Evolutionary conservation across 164 flowering plant species (phyloP), one percentile per base, ranked within the genome.

Genomic region (Amborella trichopoda): DNA sequence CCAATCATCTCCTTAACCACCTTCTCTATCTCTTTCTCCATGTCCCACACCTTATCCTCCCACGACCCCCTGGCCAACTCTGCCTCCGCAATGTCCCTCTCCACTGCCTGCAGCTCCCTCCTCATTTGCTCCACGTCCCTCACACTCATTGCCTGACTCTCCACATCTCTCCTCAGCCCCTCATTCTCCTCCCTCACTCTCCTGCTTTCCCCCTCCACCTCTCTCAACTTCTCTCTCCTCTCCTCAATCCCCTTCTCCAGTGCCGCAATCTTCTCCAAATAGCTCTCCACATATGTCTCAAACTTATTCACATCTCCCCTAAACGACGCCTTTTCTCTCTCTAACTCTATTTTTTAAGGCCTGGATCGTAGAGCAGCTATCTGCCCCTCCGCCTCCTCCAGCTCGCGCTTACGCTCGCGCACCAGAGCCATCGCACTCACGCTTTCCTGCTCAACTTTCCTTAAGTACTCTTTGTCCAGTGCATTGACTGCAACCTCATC

Each of bases 51-150:
- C 78, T 81, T 84, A 65, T 85, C 95, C 68, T 93, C 96, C 84
- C 81, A 93, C 0, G 46, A 64, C 50, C 51, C 81, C 65, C 86
- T 80, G 3, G 73, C 68, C 34, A 18, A 49, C 66, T 93, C 91
- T 0, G 81, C 67, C 32, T 88, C 99, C 26, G 50, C 72, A 49
- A 72, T 74, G 48, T 91, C 95, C 46, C 87, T 75, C 72, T 82
- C 99, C 53, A 83, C 73, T 6, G 80, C 86, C 70, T 66, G 80
- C 59, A 93, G 49, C 62, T 93, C 96, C 65, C 78, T 76, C 71
- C 68, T 84, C 95, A 84, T 93, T 78, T 93, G 78, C 66, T 93
- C 99, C 24, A 61, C 91, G 51, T 84, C 99, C 58, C 96, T 66
- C n/a, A 69, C 49, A 56, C 79, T 83, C 41, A 85, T 57, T 19